Evolutionary conservation across 768 basidiomycete species (phyloP), one percentile per base, ranked within the genome.

Genomic region (Suillus hirtellus): DNA sequence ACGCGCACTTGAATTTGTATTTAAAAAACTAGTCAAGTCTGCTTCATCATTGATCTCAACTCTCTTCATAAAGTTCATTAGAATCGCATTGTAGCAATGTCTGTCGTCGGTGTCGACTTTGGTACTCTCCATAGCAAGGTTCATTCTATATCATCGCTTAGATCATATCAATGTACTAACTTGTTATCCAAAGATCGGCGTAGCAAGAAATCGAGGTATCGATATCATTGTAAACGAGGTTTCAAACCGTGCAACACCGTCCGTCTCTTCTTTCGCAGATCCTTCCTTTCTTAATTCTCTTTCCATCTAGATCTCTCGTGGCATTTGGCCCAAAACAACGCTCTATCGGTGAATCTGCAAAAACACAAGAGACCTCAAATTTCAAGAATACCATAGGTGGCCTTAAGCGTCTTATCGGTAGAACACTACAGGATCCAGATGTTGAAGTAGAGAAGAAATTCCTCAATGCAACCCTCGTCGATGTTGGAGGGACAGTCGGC

Each of bases 161-260:
- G 55, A 38, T 68, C 49, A 17, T 52, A 12, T 62, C 47, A 49
- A 24, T 17, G 27, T 15, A 12, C 47, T 21, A 24, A 38, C 44
- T 42, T 42, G 56, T 63, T 54, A 42, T 49, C 54, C 74, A 10
- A 67, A 93, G 93, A 95, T 98, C 75, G 95, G 95, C 81, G 95
- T 96, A 67, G 95, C 95, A 21, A 86, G 95, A 78, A 90, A 93
- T 79, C 86, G 93, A 73, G 96, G 96, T 69, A 96, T 99, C 81
- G 96, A 99, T 84, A 95, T 99, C 78, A 96, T 99, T 81, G 82
- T 88, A 65, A 99, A 99, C 77, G 96, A 99, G 76, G 95, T 96
- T 65, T 98, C 96, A 17, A 98, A 98, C 83, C 91, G 97, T 61
- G 86, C 89, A 17, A 99, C 96, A 31, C 96, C 96, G 95, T 98